A percentile compares a stretch with the other conserved stretches of the same genome.
Evolutionary conservation across 2,329 filamentous ascomycete genomes (phyloP).

Genomic region (Colletotrichum scovillei): DNA sequence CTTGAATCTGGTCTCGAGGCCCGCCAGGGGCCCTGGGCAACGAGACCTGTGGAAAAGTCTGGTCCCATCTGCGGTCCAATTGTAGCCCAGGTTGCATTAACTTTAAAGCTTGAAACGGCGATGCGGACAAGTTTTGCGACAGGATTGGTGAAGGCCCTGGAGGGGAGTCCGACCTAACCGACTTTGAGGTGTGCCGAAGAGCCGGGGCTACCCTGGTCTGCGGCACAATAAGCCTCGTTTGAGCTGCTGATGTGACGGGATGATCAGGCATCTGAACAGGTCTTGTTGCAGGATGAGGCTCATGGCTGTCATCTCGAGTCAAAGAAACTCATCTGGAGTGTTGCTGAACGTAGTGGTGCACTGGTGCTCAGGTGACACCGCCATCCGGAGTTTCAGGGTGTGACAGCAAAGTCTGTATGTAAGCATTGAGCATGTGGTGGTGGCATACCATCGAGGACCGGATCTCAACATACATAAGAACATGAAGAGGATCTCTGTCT

Average conservation of each 20-base stretch:
- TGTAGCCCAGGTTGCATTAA: neutral
- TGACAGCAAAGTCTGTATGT: slow-evolving; percentile 8
- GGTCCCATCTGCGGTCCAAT: neutral
- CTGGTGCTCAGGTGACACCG: slow-evolving; percentile 18
- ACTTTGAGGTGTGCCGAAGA: neutral
- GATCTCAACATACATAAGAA: neutral
- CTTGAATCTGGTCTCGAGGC: neutral
- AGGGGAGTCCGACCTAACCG: slow-evolving; percentile 18
- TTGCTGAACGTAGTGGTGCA: neutral
- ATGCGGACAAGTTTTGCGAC: slow-evolving; percentile 28
- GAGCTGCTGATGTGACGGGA: slow-evolving; percentile 30
- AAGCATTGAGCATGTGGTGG: neutral
- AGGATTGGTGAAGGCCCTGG: slow-evolving; percentile 4
- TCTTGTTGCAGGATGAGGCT: slow-evolving; percentile 10
- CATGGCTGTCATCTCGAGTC: slow-evolving; percentile 33
- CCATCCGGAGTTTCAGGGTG: slow-evolving; percentile 33
- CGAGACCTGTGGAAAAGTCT: neutral
- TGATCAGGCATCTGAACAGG: slow-evolving; percentile 33
- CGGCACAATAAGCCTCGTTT: slow-evolving; percentile 26
- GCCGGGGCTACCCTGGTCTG: slow-evolving; percentile 19
- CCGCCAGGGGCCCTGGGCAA: neutral
- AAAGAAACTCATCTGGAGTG: slow-evolving; percentile 12
- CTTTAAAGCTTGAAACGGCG: slow-evolving; percentile 32
- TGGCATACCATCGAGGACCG: neutral
- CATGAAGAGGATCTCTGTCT: neutral